Base-by-base conservation (phyloP, 164 flowering plant genomes). In the Houttuynia cordata region DNA sequence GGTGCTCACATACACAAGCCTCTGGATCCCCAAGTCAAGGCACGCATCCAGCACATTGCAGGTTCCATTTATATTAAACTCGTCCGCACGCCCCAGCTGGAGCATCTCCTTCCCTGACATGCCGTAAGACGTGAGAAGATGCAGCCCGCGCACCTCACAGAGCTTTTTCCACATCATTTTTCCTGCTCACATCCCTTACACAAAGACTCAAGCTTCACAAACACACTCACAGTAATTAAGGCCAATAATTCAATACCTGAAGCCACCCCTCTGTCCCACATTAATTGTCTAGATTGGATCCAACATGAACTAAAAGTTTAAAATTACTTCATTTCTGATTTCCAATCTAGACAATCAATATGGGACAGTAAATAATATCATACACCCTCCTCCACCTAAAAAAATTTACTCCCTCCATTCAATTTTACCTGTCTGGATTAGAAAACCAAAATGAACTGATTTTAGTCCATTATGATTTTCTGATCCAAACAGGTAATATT, bases 41-140 rank as follows among this genome's bases (percentile, higher is more conserved):
- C 97, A 93, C 51, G 91, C 78, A 57, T 90, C 99, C 68, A 90
- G 52, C 8, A 90, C 62, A 69, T 79, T 80, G 68, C 84, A 83
- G 17, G 99, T 93, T 21, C 97, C 97, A 71, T 67, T 78, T 19
- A 93, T 82, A 62, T 93, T 93, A 40, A 93, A 87, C 68, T 75
- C 75, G 64, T 90, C 94, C 17, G 86, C 79, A 19, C 83, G 88
- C n/a, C 90, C 77, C 69, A 75, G 78, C 69, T 85, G 97, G 24
- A 93, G 82, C 94, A 90, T 90, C 64, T 90, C 97, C 70, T 93
- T 93, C 49, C 99, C 99, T 4, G 97, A 93, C 97, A 90, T 88
- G 62, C 97, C 99, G 73, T 62, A 86, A 0, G 99, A 82, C 51
- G 97, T 96, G n/a, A 88, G 79, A 93, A 90, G n/a, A 93, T 95